These are phyloP conservation scores for Casuarina glauca DNA, from an alignment of 306 rosid species.

Conservation along the genomic window DNA sequence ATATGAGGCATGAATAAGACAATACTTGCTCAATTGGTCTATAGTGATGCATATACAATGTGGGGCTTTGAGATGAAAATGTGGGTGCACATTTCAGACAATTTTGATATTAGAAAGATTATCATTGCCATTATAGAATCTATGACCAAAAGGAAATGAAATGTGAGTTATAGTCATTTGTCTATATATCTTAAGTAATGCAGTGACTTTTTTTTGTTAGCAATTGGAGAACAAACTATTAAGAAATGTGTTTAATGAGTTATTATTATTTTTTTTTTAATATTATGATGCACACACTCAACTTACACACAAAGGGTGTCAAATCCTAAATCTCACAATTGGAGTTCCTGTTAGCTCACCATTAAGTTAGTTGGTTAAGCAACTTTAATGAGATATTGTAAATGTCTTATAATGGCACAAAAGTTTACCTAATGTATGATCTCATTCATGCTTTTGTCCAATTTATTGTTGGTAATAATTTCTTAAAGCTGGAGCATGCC, in stretches of 20 bases:
- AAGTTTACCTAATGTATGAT: constrained; percentile 29
- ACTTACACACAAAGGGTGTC: not conserved
- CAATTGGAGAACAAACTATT: constrained; percentile 30
- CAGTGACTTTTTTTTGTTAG: not conserved
- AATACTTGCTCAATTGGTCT: not conserved
- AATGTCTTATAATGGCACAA: constrained; percentile 18
- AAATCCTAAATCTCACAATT: constrained; percentile 16
- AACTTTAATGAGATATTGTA: constrained; percentile 23
- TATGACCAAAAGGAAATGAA: not conserved
- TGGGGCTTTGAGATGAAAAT: not conserved
- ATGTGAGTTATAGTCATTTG: too few species aligned
- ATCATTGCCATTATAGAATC: not conserved
- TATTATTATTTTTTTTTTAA: not conserved
- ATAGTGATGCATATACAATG: not conserved
- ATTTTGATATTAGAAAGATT: not conserved
- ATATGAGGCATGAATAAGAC: not conserved
- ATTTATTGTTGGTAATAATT: constrained; percentile 23
- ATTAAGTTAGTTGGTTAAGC: constrained; percentile 8
- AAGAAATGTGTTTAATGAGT: constrained; percentile 38
- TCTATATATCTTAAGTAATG: too few species aligned
- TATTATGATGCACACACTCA: too few species aligned
- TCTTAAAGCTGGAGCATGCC: not conserved
- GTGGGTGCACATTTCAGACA: not conserved
- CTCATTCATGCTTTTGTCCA: constrained; percentile 29
- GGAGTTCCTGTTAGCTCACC: constrained; percentile 17